A percentile compares a stretch with the other conserved stretches of the same genome.
phyloP scores from a whole-genome alignment of 2,329 filamentous ascomycete genomes.

The Magnaporthiopsis rhizophila region DNA sequence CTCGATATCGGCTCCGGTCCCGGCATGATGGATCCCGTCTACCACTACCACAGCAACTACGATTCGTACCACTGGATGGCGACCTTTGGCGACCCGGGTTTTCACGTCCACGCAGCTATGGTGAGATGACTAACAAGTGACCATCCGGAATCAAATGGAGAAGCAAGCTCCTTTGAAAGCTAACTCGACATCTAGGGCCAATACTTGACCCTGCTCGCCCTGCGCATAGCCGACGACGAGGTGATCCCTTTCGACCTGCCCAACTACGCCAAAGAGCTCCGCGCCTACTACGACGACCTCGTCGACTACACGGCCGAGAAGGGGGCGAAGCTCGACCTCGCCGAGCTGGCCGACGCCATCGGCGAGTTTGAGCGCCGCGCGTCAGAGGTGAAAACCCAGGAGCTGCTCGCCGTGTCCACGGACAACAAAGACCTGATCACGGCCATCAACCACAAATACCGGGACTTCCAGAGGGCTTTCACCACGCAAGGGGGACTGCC shows the following conservation, averaged over 20 bases:
- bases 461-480: constrained; percentile 40
- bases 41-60: constrained; percentile 79
- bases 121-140: too few species aligned
- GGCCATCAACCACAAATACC: constrained; percentile 37
- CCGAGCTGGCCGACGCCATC: constrained; percentile 29
- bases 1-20: constrained; percentile 49
- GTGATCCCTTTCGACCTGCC: constrained; percentile 31
- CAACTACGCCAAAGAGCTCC: constrained; percentile 32
- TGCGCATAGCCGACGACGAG: constrained; percentile 29
- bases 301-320: constrained; percentile 23
- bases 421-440: constrained; percentile 23
- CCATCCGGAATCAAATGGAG: too few species aligned
- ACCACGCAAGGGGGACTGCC: constrained; percentile 39
- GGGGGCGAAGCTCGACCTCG: constrained; percentile 27
- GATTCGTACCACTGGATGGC: constrained; percentile 83
- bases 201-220: constrained; percentile 31
- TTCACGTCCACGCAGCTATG: constrained; percentile 51
- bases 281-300: constrained; percentile 30
- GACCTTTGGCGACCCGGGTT: constrained; percentile 61
- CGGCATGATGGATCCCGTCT: constrained; percentile 34
- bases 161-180: too few species aligned
- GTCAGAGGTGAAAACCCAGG: constrained; percentile 6
- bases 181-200: constrained; percentile 26
- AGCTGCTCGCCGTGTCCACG: constrained; percentile 9
- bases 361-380: constrained; percentile 12